Evolutionary conservation across 2,329 filamentous ascomycete genomes (phyloP).

Genomic region (Penicillium freii): DNA sequence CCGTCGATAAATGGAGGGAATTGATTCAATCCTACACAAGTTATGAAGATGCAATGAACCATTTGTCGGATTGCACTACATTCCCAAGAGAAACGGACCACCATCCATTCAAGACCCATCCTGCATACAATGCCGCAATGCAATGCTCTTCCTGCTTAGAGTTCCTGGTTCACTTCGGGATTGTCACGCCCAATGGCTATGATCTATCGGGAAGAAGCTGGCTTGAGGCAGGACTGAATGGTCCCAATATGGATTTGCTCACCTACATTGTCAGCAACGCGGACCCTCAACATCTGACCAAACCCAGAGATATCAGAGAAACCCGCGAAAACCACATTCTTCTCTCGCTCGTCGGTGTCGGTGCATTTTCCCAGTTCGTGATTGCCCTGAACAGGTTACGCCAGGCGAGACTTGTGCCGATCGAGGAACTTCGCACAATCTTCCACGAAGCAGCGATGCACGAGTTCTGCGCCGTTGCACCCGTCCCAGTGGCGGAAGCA

Average conservation of each 20-base stretch:
- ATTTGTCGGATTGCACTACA: background rate
- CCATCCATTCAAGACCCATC: conserved; percentile 1
- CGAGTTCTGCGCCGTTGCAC: conserved; percentile 3
- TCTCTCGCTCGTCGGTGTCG: background rate
- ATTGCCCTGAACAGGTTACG: background rate
- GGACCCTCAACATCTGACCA: background rate
- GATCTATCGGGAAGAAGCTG: conserved; percentile 4
- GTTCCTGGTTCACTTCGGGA: background rate
- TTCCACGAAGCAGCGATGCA: conserved; percentile 3
- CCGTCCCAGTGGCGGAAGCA: background rate
- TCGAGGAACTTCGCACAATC: background rate
- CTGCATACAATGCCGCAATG: conserved; percentile 1
- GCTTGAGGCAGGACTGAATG: conserved; percentile 3
- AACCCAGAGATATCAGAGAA: background rate
- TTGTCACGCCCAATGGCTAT: background rate
- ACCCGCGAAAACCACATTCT: background rate
- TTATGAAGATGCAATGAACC: background rate
- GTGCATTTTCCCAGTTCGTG: background rate
- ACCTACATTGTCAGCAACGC: background rate
- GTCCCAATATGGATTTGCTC: conserved; percentile 1
- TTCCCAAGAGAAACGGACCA: background rate
- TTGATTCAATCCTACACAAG: background rate
- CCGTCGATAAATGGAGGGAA: background rate
- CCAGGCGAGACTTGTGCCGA: background rate
- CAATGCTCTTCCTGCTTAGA: background rate